These are phyloP conservation scores for Talaromyces pinophilus DNA, from an alignment of 2,329 filamentous ascomycete species.

Conservation along the genomic window DNA sequence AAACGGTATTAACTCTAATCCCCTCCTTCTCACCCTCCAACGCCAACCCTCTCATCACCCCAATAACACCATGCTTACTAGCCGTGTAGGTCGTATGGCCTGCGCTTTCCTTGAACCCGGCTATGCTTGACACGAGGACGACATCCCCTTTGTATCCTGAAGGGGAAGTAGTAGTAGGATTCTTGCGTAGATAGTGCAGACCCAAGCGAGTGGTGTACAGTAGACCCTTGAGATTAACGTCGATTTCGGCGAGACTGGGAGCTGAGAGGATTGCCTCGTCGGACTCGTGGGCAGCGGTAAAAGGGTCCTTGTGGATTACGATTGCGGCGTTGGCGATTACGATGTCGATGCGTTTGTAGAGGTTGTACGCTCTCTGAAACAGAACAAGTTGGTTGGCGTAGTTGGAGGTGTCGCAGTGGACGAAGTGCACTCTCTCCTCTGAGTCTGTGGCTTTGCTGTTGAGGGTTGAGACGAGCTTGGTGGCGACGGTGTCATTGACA, in stretches of 20 bases:
- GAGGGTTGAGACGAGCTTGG: slow-evolving; percentile 12
- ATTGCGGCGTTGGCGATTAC: slow-evolving; percentile 32
- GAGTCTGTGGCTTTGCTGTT: not conserved
- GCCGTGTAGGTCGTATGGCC: slow-evolving; percentile 28
- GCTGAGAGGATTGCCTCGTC: slow-evolving; percentile 17
- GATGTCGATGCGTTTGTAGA: slow-evolving; percentile 29
- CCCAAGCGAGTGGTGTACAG: not conserved
- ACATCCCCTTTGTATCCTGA: not conserved
- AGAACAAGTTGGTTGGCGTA: slow-evolving; percentile 15
- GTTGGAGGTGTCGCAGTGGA: slow-evolving; percentile 1
- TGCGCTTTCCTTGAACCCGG: slow-evolving; percentile 20
- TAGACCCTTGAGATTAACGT: not conserved
- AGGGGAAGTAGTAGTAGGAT: not conserved
- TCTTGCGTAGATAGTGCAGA: not conserved
- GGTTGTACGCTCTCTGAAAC: slow-evolving; percentile 27
- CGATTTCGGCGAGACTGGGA: not conserved
- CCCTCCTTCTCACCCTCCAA: slow-evolving; percentile 23
- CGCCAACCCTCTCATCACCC: slow-evolving; percentile 29
- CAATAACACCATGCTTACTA: slow-evolving; percentile 32
- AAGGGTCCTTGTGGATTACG: slow-evolving; percentile 25
- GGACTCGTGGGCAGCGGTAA: slow-evolving; percentile 18
- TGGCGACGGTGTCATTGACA: slow-evolving; percentile 16
- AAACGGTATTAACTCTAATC: slow-evolving; percentile 24
- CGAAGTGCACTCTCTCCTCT: not conserved
- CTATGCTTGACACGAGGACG: not conserved